Percentiles rank a stretch among this genome's conserved stretches.
Conservation (phyloP, 2,329 filamentous ascomycete species). For the Exophiala oligosperma region DNA sequence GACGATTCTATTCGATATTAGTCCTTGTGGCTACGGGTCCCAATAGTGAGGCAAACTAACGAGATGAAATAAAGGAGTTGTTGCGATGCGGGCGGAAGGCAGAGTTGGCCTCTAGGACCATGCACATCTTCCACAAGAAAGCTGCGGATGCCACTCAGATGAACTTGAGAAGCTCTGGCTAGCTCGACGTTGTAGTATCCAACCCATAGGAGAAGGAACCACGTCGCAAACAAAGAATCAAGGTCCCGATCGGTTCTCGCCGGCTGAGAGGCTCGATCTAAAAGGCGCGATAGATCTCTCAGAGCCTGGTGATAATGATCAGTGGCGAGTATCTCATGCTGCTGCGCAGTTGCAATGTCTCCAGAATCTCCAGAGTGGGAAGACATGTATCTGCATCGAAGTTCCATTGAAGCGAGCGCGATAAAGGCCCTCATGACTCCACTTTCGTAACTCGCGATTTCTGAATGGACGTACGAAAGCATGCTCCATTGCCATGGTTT, state of each 20-base stretch:
- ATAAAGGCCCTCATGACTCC: slow-evolving; percentile 17
- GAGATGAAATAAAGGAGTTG: slow-evolving; percentile 13
- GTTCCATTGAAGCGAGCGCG: slow-evolving; percentile 14
- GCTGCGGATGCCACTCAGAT: slow-evolving; percentile 12
- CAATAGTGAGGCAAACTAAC: neutral
- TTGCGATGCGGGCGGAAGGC: slow-evolving; percentile 7
- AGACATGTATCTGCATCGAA: neutral
- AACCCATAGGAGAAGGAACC: slow-evolving; percentile 10
- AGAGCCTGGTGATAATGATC: slow-evolving; percentile 2
- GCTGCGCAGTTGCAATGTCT: neutral
- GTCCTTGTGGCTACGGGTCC: neutral
- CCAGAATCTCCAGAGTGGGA: neutral
- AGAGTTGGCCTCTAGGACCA: neutral
- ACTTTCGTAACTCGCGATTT: slow-evolving; percentile 2
- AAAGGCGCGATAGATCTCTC: slow-evolving; percentile 10
- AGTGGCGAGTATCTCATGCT: neutral
- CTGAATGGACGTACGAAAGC: slow-evolving; percentile 12
- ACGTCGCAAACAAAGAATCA: slow-evolving; percentile 13
- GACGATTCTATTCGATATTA: neutral
- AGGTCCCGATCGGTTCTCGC: neutral
- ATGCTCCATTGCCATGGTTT: slow-evolving; percentile 18
- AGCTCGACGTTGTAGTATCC: slow-evolving; percentile 10
- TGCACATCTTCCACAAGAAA: slow-evolving; percentile 6
- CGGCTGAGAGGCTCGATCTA: slow-evolving; percentile 3
- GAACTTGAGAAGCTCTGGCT: slow-evolving; percentile 4